Evolutionary conservation across 331 rosid genomes (phyloP).

Genomic region (Stylosanthes scabra): DNA sequence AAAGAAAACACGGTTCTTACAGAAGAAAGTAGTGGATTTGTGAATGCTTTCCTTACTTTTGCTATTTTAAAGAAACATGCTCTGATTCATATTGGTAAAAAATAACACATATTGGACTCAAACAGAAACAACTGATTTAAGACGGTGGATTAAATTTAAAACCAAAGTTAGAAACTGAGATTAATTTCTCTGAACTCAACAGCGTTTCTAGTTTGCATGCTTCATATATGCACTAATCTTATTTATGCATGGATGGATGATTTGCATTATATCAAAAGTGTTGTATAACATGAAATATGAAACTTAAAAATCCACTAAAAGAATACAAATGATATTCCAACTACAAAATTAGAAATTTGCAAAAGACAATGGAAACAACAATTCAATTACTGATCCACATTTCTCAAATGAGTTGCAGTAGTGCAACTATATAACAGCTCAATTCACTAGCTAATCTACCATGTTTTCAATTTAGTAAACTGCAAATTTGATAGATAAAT

Average conservation of each 20-base stretch:
- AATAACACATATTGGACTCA: constrained; percentile 4
- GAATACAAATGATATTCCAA: not conserved
- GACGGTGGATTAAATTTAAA: constrained; percentile 1
- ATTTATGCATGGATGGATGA: not conserved
- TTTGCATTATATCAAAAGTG: not conserved
- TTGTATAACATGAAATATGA: not conserved
- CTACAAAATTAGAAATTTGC: not conserved
- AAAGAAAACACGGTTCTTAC: not conserved
- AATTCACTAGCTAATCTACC: constrained; percentile 22
- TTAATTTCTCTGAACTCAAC: not conserved
- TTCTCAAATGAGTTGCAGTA: constrained; percentile 7
- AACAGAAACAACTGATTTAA: constrained; percentile 9
- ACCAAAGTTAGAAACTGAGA: constrained; percentile 5
- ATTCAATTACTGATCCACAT: constrained; percentile 1
- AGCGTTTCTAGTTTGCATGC: not conserved
- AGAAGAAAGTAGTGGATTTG: not conserved
- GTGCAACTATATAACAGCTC: constrained; percentile 9
- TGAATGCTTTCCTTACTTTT: not conserved
- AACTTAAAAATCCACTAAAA: not conserved
- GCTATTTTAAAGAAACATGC: constrained; percentile 1
- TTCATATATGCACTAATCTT: constrained; percentile 7
- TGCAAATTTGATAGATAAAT: not conserved
- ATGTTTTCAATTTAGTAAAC: constrained; percentile 7
- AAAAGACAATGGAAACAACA: not conserved
- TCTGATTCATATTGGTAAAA: not conserved